These are phyloP conservation scores for Tricholoma sp. DNA, from an alignment of 768 basidiomycete genomes.

Conservation along the genomic window DNA sequence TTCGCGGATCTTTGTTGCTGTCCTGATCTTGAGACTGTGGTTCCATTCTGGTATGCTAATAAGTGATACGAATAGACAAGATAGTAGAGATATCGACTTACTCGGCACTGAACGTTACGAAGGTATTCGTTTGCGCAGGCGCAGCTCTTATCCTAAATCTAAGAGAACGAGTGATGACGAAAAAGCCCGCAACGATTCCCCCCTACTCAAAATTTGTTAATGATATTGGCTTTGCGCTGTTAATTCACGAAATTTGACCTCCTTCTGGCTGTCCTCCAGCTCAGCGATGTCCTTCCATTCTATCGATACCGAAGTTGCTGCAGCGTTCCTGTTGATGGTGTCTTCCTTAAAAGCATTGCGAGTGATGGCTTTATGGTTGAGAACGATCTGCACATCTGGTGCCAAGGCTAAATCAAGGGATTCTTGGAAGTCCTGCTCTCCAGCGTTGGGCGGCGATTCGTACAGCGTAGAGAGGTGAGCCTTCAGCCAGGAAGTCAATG, in stretches of 20 bases:
- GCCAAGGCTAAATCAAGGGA: constrained; percentile 28
- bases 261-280: constrained; percentile 11
- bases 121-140: constrained; percentile 28
- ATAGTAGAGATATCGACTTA: constrained; percentile 23
- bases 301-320: constrained; percentile 17
- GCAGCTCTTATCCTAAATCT: constrained; percentile 35
- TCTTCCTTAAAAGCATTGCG: constrained; percentile 24
- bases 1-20: constrained; percentile 11
- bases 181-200: constrained; percentile 33
- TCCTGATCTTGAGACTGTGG: constrained; percentile 9
- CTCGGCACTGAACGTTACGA: constrained; percentile 36
- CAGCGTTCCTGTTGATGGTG: constrained; percentile 14
- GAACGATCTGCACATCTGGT: constrained; percentile 24
- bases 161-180: constrained; percentile 33
- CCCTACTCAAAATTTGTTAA: constrained; percentile 14
- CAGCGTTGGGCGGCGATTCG: constrained; percentile 7
- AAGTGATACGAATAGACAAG: background rate
- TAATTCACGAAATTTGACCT: background rate
- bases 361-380: constrained; percentile 23
- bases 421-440: constrained; percentile 6
- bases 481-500: constrained; percentile 23
- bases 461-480: constrained; percentile 23
- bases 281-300: constrained; percentile 33
- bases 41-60: constrained; percentile 18
- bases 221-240: too few species aligned